These are phyloP conservation scores for Mercurialis annua DNA, from an alignment of 345 rosid genomes.

Conservation along the genomic window DNA sequence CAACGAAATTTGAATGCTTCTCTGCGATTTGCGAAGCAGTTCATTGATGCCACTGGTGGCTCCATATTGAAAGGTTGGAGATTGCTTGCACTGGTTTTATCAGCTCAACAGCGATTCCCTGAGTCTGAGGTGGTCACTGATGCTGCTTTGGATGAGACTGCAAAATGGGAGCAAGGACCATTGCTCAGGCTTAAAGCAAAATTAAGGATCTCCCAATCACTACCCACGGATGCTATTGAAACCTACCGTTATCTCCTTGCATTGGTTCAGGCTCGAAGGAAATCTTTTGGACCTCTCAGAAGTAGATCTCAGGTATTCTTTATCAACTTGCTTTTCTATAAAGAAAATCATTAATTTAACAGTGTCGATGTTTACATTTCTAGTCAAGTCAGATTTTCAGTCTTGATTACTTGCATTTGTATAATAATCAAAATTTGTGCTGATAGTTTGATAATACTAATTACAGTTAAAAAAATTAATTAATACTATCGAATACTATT, in stretches of 20 bases:
- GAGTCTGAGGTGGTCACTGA: slow-evolving; percentile 87
- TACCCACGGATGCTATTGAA: slow-evolving; percentile 72
- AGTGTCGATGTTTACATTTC: not conserved
- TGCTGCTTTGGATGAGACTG: slow-evolving; percentile 91
- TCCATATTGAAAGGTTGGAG: slow-evolving; percentile 87
- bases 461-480: not conserved
- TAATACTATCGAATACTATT: slow-evolving; percentile 8
- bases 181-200: slow-evolving; percentile 80
- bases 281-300: slow-evolving; percentile 64
- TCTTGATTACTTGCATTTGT: not conserved
- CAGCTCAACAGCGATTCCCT: slow-evolving; percentile 80
- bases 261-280: slow-evolving; percentile 85
- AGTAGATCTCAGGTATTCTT: slow-evolving; percentile 58
- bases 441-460: too few species aligned
- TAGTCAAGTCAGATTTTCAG: not conserved
- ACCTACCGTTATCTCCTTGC: slow-evolving; percentile 87
- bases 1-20: slow-evolving; percentile 73
- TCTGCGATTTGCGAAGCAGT: slow-evolving; percentile 63
- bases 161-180: slow-evolving; percentile 90
- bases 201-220: slow-evolving; percentile 62
- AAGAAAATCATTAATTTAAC: not conserved
- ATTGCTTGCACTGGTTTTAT: slow-evolving; percentile 69
- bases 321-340: not conserved
- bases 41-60: slow-evolving; percentile 79
- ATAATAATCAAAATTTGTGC: not conserved